Evolutionary conservation across 805 yeast species (phyloP), one percentile per base, ranked within the genome.

Genomic region (Ogataea corticis): DNA sequence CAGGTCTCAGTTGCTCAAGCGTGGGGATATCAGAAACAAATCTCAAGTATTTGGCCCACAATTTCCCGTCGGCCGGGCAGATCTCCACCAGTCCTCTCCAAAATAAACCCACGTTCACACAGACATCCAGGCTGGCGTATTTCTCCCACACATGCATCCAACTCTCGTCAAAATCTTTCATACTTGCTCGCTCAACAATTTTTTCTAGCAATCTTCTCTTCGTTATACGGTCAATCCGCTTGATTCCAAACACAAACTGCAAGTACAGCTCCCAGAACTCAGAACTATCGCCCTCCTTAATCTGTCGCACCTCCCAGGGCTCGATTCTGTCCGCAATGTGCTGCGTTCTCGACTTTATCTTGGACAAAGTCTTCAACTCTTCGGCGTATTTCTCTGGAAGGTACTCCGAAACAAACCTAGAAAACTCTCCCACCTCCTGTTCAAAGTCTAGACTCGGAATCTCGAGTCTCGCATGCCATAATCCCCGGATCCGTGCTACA

Each of bases 361-460:
- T 59, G 35, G 65, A 66, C 0, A 76, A 77, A 0, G 41, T n/a
- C 6, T 52, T 42, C 73, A 80, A 69, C 17, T 61, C 58, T 0
- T 41, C 31, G 1, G 63, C 66, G 48, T 77, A 77, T 3, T 62
- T 38, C 1, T 52, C 53, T 0, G 59, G 41, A 17, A 51, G 59
- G 36, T 64, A 33, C 2, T 44, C 30, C 0, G 79, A 62, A 2
- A 77, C 62, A 42, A 76, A 73, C 0, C 58, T 19, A 1, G 82
- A 77, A 35, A 65, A 70, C 1, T 60, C 59, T 9, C 64, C 56
- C 51, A 65, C 72, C 0, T 80, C 70, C 0, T 67, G 65, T 3
- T 72, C 75, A 7, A 77, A 44, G 2, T 59, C 52, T 1, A 54
- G 45, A 56, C 76, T 81, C 0, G 82, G 82, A 9, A 55, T 50